Percentiles rank a stretch among this genome's conserved stretches.
phyloP scores from a whole-genome alignment of 2,329 filamentous ascomycete genomes.

The Arthroderma sp. region DNA sequence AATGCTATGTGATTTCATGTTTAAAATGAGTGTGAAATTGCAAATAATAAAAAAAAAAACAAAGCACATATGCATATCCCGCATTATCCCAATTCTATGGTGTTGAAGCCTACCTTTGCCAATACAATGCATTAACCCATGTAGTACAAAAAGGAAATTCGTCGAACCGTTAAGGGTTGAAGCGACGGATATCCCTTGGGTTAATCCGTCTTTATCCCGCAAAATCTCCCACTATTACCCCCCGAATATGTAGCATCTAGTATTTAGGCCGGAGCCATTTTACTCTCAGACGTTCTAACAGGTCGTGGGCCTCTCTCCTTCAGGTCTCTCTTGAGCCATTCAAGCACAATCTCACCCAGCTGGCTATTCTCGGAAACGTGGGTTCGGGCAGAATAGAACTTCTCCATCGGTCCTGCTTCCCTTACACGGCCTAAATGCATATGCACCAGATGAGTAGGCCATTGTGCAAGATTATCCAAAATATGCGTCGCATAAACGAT shows the following conservation, averaged over 20 bases:
- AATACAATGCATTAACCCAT: slow-evolving; percentile 9
- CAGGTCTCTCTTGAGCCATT: slow-evolving; percentile 75
- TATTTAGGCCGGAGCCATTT: slow-evolving; percentile 4
- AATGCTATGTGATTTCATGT: slow-evolving; percentile 3
- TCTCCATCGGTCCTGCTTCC: slow-evolving; percentile 65
- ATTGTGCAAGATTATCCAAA: slow-evolving; percentile 81
- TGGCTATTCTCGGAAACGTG: slow-evolving; percentile 58
- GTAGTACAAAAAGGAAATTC: slow-evolving; percentile 7
- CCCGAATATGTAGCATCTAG: not conserved
- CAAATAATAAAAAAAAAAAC: slow-evolving; percentile 10
- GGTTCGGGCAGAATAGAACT: slow-evolving; percentile 48
- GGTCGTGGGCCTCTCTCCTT: slow-evolving; percentile 63
- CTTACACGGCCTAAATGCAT: slow-evolving; percentile 84
- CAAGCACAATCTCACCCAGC: slow-evolving; percentile 74
- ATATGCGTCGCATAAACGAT: slow-evolving; percentile 98
- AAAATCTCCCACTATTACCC: no score
- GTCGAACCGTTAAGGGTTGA: slow-evolving; percentile 11
- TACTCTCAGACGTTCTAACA: slow-evolving; percentile 38
- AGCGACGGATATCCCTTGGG: not conserved
- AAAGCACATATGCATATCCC: slow-evolving; percentile 1
- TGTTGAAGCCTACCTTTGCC: slow-evolving; percentile 13
- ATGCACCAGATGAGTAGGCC: slow-evolving; percentile 91
- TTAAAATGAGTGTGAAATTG: slow-evolving; percentile 11
- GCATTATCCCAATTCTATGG: slow-evolving; percentile 6
- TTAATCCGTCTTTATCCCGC: no score